phyloP scores from a whole-genome alignment of 2,329 filamentous ascomycete genomes.

The Botrytis fabae region DNA sequence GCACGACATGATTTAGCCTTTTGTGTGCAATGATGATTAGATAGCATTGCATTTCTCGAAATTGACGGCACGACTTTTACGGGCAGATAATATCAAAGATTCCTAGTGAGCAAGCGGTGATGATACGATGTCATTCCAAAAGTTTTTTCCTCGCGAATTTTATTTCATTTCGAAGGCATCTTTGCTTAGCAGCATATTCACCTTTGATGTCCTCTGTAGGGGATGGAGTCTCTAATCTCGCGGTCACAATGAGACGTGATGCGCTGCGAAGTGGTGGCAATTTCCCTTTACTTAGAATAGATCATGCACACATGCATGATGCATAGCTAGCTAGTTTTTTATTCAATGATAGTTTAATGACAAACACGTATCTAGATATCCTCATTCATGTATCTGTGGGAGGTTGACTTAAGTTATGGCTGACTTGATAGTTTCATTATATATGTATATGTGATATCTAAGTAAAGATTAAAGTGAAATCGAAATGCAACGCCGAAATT shows the following conservation, averaged over 20 bases:
- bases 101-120: neutral
- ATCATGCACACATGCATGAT: neutral
- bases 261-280: neutral
- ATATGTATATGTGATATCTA: neutral
- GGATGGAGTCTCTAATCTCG: neutral
- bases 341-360: neutral
- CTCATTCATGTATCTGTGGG: neutral
- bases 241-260: neutral
- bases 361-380: neutral
- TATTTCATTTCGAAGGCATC: neutral
- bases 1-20: neutral
- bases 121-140: neutral
- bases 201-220: neutral
- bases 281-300: neutral
- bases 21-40: neutral
- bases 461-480: neutral
- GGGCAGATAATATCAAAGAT: neutral
- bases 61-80: neutral
- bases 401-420: neutral
- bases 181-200: neutral
- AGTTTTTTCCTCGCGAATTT: neutral
- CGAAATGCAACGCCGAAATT: neutral
- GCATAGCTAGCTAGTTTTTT: neutral
- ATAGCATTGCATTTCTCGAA: neutral
- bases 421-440: neutral